A percentile compares a stretch with the other conserved stretches of the same genome.
phyloP scores from a whole-genome alignment of 345 rosid species.

The Hevea brasiliensis region DNA sequence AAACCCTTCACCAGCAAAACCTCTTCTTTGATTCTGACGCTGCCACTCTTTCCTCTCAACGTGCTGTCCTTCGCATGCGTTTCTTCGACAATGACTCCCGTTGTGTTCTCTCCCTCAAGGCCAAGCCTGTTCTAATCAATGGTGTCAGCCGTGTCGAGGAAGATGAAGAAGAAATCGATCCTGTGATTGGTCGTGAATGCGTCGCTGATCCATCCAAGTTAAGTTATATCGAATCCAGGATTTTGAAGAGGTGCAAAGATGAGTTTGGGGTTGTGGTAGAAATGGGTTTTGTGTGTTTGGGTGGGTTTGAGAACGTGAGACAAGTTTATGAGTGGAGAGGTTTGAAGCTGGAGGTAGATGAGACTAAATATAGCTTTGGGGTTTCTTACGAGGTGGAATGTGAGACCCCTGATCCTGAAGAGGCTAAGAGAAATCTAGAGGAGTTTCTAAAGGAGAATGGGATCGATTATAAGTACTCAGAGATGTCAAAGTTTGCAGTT shows the following conservation, averaged over 20 bases:
- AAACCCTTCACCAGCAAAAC: slow-evolving; percentile 68
- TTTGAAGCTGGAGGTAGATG: slow-evolving; percentile 78
- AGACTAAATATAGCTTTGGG: slow-evolving; percentile 72
- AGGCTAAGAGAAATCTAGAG: slow-evolving; percentile 59
- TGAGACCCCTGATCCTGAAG: slow-evolving; percentile 71
- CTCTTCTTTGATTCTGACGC: slow-evolving; percentile 66
- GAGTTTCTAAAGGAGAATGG: slow-evolving; percentile 56
- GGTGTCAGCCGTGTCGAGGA: slow-evolving; percentile 90
- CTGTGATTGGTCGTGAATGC: slow-evolving; percentile 38
- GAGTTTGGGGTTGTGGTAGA: slow-evolving; percentile 58
- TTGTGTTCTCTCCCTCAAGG: slow-evolving; percentile 65
- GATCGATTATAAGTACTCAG: slow-evolving; percentile 54
- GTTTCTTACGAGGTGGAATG: slow-evolving; percentile 77
- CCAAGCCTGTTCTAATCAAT: slow-evolving; percentile 52
- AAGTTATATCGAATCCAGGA: slow-evolving; percentile 46
- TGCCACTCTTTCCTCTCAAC: slow-evolving; percentile 50
- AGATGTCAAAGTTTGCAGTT: slow-evolving; percentile 70
- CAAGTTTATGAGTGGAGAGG: slow-evolving; percentile 66
- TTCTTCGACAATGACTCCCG: slow-evolving; percentile 45
- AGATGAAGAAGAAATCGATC: slow-evolving; percentile 77
- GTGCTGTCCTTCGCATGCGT: slow-evolving; percentile 67
- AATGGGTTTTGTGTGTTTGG: slow-evolving; percentile 62
- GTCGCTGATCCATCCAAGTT: slow-evolving; percentile 49
- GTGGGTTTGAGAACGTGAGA: slow-evolving; percentile 82
- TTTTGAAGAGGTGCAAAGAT: slow-evolving; percentile 59